A percentile compares a stretch with the other conserved stretches of the same genome.
Conservation (phyloP, 495 filamentous ascomycete species). For the Endocarpon pusillum region DNA sequence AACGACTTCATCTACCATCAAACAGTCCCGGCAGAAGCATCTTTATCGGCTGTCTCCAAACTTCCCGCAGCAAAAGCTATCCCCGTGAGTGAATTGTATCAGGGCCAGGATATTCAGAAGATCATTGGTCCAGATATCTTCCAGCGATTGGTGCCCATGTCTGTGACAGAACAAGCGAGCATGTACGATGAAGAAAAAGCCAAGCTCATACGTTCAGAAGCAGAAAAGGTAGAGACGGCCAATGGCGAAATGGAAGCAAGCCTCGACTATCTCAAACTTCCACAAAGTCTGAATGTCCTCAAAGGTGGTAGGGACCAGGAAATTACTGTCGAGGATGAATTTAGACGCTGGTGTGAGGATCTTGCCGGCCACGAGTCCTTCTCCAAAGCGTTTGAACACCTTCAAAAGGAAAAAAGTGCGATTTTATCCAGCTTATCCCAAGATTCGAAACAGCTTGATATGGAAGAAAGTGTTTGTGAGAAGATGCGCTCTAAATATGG, state of each 20-base stretch:
- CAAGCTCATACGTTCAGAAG: conserved; percentile 84
- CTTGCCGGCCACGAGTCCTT: conserved; percentile 71
- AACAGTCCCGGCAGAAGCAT: conserved; percentile 67
- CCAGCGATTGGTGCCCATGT: conserved; percentile 88
- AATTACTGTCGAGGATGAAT: conserved; percentile 74
- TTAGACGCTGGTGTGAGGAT: conserved; percentile 83
- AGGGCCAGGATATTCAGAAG: conserved; percentile 87
- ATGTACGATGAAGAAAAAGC: conserved; percentile 98
- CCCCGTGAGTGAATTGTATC: conserved; percentile 89
- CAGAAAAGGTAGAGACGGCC: conserved; percentile 76
- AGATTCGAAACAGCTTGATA: conserved; percentile 73
- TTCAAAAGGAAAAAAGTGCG: conserved; percentile 59
- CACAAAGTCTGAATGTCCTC: conserved; percentile 72
- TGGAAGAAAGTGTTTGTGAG: conserved; percentile 95
- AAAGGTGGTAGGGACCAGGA: conserved; percentile 91
- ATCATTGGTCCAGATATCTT: conserved; percentile 97
- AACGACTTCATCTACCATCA: conserved; percentile 99
- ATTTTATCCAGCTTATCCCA: conserved; percentile 55
- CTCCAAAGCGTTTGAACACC: conserved; percentile 51
- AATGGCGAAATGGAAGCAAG: conserved; percentile 93
- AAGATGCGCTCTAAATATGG: conserved; percentile 99
- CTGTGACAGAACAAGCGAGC: conserved; percentile 90
- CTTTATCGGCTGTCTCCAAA: conserved; percentile 66
- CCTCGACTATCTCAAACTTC: conserved; percentile 82
- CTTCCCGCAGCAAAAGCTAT: conserved; percentile 96